Percentiles rank a stretch among this genome's conserved stretches.
Evolutionary conservation across 768 basidiomycete species (phyloP).

Genomic region (Boletus bicolor): DNA sequence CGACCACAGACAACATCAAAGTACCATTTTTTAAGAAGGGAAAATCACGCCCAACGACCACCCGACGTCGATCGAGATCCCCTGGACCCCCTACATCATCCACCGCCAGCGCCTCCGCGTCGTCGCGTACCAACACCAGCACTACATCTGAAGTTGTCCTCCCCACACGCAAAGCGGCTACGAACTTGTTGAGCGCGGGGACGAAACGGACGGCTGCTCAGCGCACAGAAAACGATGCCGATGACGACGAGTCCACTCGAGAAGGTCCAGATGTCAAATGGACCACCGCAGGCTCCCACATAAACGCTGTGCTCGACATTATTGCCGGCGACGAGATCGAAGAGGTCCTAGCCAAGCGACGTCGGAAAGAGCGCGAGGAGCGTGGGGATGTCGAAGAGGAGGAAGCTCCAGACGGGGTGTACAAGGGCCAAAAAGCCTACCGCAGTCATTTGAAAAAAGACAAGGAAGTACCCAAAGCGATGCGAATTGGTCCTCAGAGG

Average conservation of each 20-base stretch:
- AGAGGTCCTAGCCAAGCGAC: conserved; percentile 69
- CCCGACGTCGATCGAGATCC: conserved; percentile 72
- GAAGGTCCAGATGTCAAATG: conserved; percentile 68
- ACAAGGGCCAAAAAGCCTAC: conserved; percentile 83
- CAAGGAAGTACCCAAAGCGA: conserved; percentile 82
- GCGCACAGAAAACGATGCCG: conserved; percentile 43
- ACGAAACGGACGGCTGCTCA: conserved; percentile 60
- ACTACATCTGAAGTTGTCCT: conserved; percentile 64
- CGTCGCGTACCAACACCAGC: conserved; percentile 17
- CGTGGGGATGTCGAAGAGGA: conserved; percentile 51
- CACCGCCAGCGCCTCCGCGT: conserved; percentile 19
- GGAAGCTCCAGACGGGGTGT: conserved; percentile 73
- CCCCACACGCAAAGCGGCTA: conserved; percentile 63
- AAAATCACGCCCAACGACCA: conserved; percentile 70
- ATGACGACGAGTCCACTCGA: conserved; percentile 43
- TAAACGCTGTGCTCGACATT: conserved; percentile 69
- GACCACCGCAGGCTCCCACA: conserved; percentile 74
- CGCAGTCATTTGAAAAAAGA: conserved; percentile 76
- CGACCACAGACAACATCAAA: conserved; percentile 37
- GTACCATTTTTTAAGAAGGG: conserved; percentile 92
- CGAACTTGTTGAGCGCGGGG: conserved; percentile 76
- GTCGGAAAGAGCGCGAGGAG: conserved; percentile 51
- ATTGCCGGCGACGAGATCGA: conserved; percentile 81
- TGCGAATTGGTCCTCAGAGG: conserved; percentile 80
- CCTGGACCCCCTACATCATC: conserved; percentile 37